These are phyloP conservation scores for Kwoniella heveanensis DNA, from an alignment of 768 basidiomycete genomes.

Conservation along the genomic window DNA sequence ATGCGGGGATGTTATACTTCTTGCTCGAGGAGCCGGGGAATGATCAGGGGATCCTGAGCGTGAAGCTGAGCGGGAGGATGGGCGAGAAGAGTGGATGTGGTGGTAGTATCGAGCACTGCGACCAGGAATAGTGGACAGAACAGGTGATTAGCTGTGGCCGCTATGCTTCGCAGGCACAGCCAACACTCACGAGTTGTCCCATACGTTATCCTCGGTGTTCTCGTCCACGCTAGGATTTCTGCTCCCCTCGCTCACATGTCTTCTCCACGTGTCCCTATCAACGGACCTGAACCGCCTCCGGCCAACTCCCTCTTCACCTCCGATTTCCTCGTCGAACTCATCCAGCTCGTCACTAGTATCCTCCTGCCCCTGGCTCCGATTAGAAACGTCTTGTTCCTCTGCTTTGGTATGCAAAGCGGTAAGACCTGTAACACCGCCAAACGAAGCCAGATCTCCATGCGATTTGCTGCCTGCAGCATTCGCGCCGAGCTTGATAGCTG, in stretches of 20 bases:
- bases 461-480: conserved; percentile 35
- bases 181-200: conserved; percentile 49
- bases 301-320: conserved; percentile 1
- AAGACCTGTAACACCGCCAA: conserved; percentile 10
- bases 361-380: conserved; percentile 13
- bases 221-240: conserved; percentile 24
- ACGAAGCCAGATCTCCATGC: conserved; percentile 34
- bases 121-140: not conserved
- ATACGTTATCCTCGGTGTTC: conserved; percentile 25
- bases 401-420: conserved; percentile 4
- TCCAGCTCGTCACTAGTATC: conserved; percentile 18
- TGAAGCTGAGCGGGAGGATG: conserved; percentile 45
- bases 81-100: conserved; percentile 43
- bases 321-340: conserved; percentile 8
- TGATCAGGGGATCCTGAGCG: conserved; percentile 33
- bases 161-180: not conserved
- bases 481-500: conserved; percentile 14
- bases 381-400: not conserved
- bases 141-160: too few relatives aligned
- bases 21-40: conserved; percentile 23
- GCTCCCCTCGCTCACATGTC: conserved; percentile 37
- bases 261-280: conserved; percentile 26
- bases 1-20: conserved; percentile 19
- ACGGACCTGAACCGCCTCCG: conserved; percentile 12
- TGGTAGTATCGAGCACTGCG: conserved; percentile 53